Evolutionary conservation across 2,329 filamentous ascomycete species (phyloP).

Genomic region (Apiospora koreana): DNA sequence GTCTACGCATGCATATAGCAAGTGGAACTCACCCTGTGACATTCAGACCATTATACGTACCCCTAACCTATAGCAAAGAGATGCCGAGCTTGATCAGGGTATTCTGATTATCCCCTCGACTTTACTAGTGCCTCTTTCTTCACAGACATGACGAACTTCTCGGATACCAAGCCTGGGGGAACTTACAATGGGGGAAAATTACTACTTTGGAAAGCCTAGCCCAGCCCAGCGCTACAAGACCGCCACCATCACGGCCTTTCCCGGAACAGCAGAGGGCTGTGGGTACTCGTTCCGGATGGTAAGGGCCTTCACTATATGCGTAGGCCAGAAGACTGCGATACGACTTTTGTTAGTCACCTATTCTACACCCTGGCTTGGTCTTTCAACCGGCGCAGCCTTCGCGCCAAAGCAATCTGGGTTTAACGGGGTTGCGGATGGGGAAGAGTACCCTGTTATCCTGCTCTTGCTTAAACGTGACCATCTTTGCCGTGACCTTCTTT

Average conservation of each 20-base stretch:
- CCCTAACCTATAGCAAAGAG: too few relatives aligned
- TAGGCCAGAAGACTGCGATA: not conserved
- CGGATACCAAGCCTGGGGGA: not conserved
- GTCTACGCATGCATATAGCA: too few relatives aligned
- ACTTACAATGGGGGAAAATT: too few relatives aligned
- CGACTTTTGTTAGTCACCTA: not conserved
- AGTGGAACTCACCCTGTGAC: not conserved
- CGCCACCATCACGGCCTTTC: not conserved
- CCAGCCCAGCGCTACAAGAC: not conserved
- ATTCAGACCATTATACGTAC: too few relatives aligned
- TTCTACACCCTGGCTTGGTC: not conserved
- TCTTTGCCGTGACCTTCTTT: conserved; percentile 24
- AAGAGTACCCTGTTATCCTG: not conserved
- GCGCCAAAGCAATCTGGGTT: not conserved
- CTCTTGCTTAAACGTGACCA: not conserved
- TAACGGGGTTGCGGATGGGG: rapidly evolving
- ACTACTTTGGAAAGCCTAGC: not conserved
- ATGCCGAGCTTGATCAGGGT: not conserved
- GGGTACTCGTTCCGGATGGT: too few relatives aligned
- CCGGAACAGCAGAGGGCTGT: not conserved
- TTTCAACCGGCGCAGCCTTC: not conserved
- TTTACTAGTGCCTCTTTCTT: not conserved
- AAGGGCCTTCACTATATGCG: not conserved
- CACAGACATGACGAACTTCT: not conserved
- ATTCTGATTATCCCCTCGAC: not conserved